Percentiles rank a stretch among this genome's conserved stretches.
Conservation (phyloP, 257 asterid species). For the Salvia miltiorrhiza region DNA sequence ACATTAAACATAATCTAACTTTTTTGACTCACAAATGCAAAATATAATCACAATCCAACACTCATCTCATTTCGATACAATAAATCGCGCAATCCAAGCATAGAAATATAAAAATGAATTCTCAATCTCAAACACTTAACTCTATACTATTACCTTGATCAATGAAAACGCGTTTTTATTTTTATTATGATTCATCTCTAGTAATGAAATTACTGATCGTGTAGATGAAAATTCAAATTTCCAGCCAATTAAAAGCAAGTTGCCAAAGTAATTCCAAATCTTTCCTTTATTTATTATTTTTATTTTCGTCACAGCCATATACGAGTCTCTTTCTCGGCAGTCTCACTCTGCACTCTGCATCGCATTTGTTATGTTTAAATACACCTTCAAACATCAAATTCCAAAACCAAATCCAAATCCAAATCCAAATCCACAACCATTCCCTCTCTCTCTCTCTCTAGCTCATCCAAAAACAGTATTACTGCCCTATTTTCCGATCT, state of each 20-base stretch:
- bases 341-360: constrained; percentile 2
- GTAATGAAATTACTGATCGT: too few species aligned
- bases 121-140: too few species aligned
- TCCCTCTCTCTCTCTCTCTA: background rate
- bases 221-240: too few species aligned
- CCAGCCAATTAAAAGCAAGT: too few species aligned
- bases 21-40: background rate
- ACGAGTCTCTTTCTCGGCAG: background rate
- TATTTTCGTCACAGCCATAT: background rate
- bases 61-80: too few species aligned
- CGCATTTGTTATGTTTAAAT: constrained; percentile 35
- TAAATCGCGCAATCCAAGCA: too few species aligned
- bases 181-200: too few species aligned
- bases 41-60: background rate
- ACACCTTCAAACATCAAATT: background rate
- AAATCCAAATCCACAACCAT: background rate
- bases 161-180: too few species aligned
- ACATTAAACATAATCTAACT: background rate
- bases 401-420: background rate
- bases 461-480: background rate
- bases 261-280: background rate
- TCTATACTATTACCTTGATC: too few species aligned
- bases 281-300: background rate
- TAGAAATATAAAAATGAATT: too few species aligned
- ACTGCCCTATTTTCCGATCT: background rate